Conservation (phyloP, 495 filamentous ascomycete species). For the Penicillium bialowiezense region DNA sequence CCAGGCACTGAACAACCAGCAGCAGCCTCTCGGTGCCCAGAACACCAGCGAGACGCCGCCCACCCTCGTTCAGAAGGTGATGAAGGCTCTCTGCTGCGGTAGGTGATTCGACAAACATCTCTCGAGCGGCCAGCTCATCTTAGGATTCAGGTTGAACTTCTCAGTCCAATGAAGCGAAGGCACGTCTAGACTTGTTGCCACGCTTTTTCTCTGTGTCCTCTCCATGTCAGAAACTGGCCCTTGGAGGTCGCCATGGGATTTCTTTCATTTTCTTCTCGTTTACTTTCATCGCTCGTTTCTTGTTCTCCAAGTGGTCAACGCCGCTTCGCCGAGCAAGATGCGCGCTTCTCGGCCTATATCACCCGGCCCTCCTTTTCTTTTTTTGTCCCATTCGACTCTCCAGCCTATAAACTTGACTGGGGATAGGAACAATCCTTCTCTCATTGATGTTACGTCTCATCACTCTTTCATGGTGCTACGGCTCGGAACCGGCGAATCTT, state of each 20-base stretch:
- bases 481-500: slow-evolving; percentile 44
- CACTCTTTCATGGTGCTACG: slow-evolving; percentile 47
- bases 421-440: slow-evolving; percentile 29
- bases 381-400: slow-evolving; percentile 26
- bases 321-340: slow-evolving; percentile 9
- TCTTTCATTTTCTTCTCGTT: slow-evolving; percentile 21
- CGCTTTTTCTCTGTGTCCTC: slow-evolving; percentile 20
- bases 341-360: slow-evolving; percentile 9
- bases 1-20: slow-evolving; percentile 52
- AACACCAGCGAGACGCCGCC: slow-evolving; percentile 48
- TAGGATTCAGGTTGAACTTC: slow-evolving; percentile 33
- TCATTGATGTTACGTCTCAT: slow-evolving; percentile 36
- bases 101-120: slow-evolving; percentile 40
- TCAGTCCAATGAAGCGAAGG: slow-evolving; percentile 15
- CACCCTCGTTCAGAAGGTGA: slow-evolving; percentile 61
- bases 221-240: slow-evolving; percentile 29
- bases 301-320: not conserved
- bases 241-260: slow-evolving; percentile 26
- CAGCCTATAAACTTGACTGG: slow-evolving; percentile 20
- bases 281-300: slow-evolving; percentile 11
- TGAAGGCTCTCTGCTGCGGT: slow-evolving; percentile 82
- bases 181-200: slow-evolving; percentile 17
- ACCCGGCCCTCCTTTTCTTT: slow-evolving; percentile 12
- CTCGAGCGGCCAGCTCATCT: slow-evolving; percentile 27
- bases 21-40: slow-evolving; percentile 39